Base-by-base conservation (phyloP, 164 flowering plant species). In the Stephania cephalantha region DNA sequence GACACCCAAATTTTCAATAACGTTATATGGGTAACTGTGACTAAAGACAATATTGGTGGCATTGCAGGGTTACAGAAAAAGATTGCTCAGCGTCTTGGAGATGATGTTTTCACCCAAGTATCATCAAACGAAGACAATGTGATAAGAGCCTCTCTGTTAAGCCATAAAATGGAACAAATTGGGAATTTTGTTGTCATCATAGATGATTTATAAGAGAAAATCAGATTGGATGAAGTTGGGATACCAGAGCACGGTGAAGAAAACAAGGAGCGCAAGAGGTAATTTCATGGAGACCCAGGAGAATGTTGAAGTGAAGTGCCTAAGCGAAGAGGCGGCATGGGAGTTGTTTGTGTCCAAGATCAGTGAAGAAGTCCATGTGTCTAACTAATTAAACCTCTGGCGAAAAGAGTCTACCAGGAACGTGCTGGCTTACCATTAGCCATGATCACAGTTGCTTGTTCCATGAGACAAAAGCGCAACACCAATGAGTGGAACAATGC, bases 391-490 rank as follows among this genome's bases (percentile, higher is more conserved):
- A 7, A 18, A 50, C 35, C 48, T 8, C 3, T 73, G 42, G 80
- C 82, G 20, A 69, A 68, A 25, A 5, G 1, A 9, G 58, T 82
- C 9, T 64, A 22, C 0, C 1, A 71, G 4, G 77, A 82, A 71
- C 75, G 84, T 52, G 75, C 12, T 1, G 75, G 84, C 61, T 20
- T 81, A 35, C 85, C 85, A 0, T 77, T 83, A 1, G 82, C 73
- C 0, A 75, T 83, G 10, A 29, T 77, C 20, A 73, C 80, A 9
- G 46, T 75, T 0, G 82, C 78, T 0, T 44, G 74, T 9, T 70
- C 79, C 53, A 71, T 83, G 80, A 81, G 77, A 5, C 61, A 64
- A 25, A 72, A 29, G 9, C 8, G n/a, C 22, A 71, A 73, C 7
- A 9, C 71, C 1, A 6, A 15, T 20, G 76, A 50, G 7, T 83